Evolutionary conservation across 2,329 filamentous ascomycete genomes (phyloP), one percentile per base, ranked within the genome.

Genomic region (Nemania sp.): DNA sequence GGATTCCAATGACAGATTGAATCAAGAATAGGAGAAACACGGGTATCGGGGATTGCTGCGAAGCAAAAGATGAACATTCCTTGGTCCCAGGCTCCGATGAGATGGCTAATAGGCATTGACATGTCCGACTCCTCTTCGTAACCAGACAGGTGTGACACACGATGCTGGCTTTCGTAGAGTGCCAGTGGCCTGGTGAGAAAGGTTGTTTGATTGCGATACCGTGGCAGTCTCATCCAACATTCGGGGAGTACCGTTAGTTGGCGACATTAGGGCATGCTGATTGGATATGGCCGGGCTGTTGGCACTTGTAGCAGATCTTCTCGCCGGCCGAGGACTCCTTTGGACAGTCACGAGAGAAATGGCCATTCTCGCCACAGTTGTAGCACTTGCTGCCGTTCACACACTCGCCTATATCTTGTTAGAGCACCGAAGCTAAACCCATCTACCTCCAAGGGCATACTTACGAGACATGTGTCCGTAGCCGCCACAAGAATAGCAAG

Each of bases 341-440:
- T 72, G 93, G 90, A 86, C 95, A 99, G 79, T 99, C 95, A 68
- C 94, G 90, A 68, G 91, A 96, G 77, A 97, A 87, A 80, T 98
- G 94, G 65, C 95, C 94, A 71, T 94, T 90, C 83, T 97, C 92
- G 74, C 86, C 86, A 71, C 95, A 98, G 87, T 97, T 97, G 88
- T 98, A 99, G 89, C 95, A 99, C 85, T 98, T 98, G 84, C 96
- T 94, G 73, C 95, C 95, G 79, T 98, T 96, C 72, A 94, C 96
- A 81, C 95, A 99, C 81, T 98, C 95, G 70, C 86, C 85, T 87
- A 59, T 7, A 18, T 15, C 5, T 25, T 2, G 50, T 51, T 51
- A 70, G 58, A 51, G 52, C 40, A 54, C 45, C 13, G 35, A 55
- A 49, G 42, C 43, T 20, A 11, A 39, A n/a, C 13, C 13, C 37